These are phyloP conservation scores for Sherardia arvensis DNA, from an alignment of 257 asterid genomes.

Conservation along the genomic window DNA sequence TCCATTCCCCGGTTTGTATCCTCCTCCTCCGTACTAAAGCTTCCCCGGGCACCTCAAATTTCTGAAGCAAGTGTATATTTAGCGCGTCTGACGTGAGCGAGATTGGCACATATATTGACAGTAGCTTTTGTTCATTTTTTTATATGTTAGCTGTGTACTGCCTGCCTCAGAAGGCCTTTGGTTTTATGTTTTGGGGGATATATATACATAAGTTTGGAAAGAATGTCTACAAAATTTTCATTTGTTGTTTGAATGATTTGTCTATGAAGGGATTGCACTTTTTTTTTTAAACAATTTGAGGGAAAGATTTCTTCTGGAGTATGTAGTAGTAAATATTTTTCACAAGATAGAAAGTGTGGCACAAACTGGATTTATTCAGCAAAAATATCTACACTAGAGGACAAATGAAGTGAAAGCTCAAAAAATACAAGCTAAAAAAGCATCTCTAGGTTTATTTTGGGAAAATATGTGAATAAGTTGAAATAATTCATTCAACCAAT, in stretches of 20 bases:
- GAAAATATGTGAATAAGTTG: no score
- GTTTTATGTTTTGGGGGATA: not conserved
- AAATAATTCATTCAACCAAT: no score
- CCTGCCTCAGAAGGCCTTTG: not conserved
- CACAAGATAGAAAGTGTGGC: no score
- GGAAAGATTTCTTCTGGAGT: no score
- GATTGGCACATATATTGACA: not conserved
- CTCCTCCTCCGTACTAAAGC: constrained; percentile 33
- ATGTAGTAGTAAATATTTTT: no score
- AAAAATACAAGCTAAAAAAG: no score
- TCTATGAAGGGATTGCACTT: no score
- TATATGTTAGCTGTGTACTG: not conserved
- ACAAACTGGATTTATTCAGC: no score
- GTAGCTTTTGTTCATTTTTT: not conserved
- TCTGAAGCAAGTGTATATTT: not conserved
- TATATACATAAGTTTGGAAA: not conserved
- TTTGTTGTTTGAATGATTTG: not conserved
- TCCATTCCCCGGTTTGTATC: constrained; percentile 35
- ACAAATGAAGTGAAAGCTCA: no score
- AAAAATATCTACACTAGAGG: no score
- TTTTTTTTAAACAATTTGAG: no score
- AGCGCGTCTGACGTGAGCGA: not conserved
- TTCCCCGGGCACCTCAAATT: not conserved
- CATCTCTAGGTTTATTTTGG: no score
- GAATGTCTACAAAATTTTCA: not conserved